Evolutionary conservation across 257 asterid genomes (phyloP).

Genomic region (Solanum lycopersicoides): DNA sequence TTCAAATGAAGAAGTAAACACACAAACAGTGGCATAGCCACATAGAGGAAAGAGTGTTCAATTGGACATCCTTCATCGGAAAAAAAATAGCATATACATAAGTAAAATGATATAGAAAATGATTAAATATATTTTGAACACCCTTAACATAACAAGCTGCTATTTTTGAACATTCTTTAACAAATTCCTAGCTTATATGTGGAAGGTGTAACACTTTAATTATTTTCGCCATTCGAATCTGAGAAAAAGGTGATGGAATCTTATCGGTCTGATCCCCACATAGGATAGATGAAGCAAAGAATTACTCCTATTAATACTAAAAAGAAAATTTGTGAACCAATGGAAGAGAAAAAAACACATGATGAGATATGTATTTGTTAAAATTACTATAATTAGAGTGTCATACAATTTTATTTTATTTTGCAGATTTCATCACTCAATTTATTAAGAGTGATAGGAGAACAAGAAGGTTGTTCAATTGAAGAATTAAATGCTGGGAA

Average conservation of each 20-base stretch:
- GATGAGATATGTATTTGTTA: not conserved
- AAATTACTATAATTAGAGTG: not conserved
- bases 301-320: no score
- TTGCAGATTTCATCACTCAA: constrained; percentile 74
- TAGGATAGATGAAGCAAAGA: not conserved
- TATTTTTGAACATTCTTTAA: no score
- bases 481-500: constrained; percentile 80
- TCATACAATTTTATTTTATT: not conserved
- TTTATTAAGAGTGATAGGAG: constrained; percentile 58
- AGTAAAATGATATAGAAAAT: no score
- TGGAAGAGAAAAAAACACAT: not conserved
- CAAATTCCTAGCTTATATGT: no score
- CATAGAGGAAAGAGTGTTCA: no score
- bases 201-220: not conserved
- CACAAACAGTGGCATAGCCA: not conserved
- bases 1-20: not conserved
- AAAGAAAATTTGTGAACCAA: not conserved
- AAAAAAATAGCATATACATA: no score
- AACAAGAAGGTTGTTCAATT: constrained; percentile 69
- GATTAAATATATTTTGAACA: no score
- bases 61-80: no score
- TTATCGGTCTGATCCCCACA: not conserved
- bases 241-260: not conserved
- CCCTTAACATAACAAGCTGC: fast-evolving
- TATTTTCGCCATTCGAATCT: not conserved